Evolutionary conservation across 805 yeast species (phyloP).

Genomic region (Aciculoconidium aculeatum): DNA sequence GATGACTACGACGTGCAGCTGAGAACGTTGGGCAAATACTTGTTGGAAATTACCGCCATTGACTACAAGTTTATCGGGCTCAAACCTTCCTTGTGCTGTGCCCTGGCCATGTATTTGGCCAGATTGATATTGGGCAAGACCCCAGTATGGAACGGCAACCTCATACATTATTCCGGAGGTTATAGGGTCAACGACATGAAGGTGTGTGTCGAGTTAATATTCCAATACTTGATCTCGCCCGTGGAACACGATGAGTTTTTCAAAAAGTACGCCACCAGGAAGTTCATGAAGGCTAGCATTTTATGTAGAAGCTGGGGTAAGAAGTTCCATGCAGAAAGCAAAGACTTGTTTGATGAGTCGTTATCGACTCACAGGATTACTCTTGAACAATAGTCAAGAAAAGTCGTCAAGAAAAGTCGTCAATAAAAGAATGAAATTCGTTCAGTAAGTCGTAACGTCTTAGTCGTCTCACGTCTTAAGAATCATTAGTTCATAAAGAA

Average conservation of each 20-base stretch:
- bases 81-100: slow-evolving; percentile 76
- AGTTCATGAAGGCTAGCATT: slow-evolving; percentile 80
- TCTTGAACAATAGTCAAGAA: slow-evolving; percentile 10
- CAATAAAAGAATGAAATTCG: too few relatives aligned
- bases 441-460: too few relatives aligned
- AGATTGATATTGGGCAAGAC: slow-evolving; percentile 62
- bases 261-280: slow-evolving; percentile 85
- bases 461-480: too few relatives aligned
- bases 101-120: slow-evolving; percentile 81
- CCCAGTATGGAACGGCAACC: slow-evolving; percentile 77
- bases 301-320: slow-evolving; percentile 82
- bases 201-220: slow-evolving; percentile 67
- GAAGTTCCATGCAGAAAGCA: slow-evolving; percentile 44
- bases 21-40: slow-evolving; percentile 79
- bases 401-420: too few relatives aligned
- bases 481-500: too few relatives aligned
- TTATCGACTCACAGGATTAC: slow-evolving; percentile 16
- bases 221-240: slow-evolving; percentile 73
- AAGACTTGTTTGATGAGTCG: slow-evolving; percentile 28
- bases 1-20: slow-evolving; percentile 83
- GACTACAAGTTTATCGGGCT: slow-evolving; percentile 70
- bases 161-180: slow-evolving; percentile 90
- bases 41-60: slow-evolving; percentile 70
- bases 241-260: slow-evolving; percentile 89
- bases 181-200: slow-evolving; percentile 66